phyloP scores from a whole-genome alignment of 2,329 filamentous ascomycete species.

The Didymosphaeria variabile region DNA sequence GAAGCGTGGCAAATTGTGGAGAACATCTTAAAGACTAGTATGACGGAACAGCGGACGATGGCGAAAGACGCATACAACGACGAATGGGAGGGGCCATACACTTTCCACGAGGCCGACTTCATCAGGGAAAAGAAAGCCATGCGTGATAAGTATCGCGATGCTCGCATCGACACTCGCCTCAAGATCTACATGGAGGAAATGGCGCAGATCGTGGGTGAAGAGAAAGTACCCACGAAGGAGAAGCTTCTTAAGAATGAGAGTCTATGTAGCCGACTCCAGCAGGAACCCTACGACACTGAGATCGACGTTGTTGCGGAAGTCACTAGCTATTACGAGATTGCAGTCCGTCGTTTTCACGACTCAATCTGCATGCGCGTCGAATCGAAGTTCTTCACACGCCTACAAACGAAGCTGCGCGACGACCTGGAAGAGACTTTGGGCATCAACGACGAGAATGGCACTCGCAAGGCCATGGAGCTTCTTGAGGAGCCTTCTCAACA shows the following conservation, averaged over 20 bases:
- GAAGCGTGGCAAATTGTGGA: conserved; percentile 35
- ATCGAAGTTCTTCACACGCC: conserved; percentile 44
- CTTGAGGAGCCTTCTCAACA: conserved; percentile 25
- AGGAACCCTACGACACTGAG: conserved; percentile 68
- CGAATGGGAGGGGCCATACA: conserved; percentile 49
- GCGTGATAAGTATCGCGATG: conserved; percentile 31
- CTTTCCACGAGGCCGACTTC: conserved; percentile 31
- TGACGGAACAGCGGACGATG: conserved; percentile 37
- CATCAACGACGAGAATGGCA: conserved; percentile 26
- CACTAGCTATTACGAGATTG: conserved; percentile 74
- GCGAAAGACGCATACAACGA: conserved; percentile 38
- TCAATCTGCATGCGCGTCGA: conserved; percentile 51
- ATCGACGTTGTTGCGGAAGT: conserved; percentile 70
- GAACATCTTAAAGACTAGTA: conserved; percentile 34
- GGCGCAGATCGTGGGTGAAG: conserved; percentile 23
- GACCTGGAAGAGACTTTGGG: conserved; percentile 37
- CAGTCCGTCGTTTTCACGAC: conserved; percentile 71
- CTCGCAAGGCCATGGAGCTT: conserved; percentile 23
- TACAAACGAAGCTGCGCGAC: conserved; percentile 31
- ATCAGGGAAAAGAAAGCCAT: conserved; percentile 24
- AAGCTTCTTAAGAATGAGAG: conserved; percentile 35
- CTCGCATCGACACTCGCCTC: conserved; percentile 37
- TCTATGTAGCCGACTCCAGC: conserved; percentile 52
- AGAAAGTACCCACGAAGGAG: conserved; percentile 21
- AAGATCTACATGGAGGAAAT: conserved; percentile 29